These are phyloP conservation scores for Onygena corvina DNA, from an alignment of 2,329 filamentous ascomycete species.

Conservation along the genomic window DNA sequence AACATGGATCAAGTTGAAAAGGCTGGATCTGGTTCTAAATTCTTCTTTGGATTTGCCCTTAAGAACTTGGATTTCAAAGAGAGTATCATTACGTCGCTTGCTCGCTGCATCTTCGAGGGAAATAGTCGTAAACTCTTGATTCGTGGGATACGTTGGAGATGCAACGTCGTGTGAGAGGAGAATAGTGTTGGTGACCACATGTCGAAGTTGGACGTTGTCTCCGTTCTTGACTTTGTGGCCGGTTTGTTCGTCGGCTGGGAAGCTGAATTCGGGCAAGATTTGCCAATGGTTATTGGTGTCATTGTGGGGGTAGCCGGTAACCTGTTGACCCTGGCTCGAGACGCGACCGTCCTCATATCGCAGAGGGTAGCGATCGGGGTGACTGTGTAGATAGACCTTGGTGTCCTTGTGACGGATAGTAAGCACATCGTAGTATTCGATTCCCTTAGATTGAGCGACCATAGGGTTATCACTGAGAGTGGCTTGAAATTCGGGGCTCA, in stretches of 20 bases:
- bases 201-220: constrained; percentile 74
- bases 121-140: constrained; percentile 94
- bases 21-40: constrained; percentile 79
- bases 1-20: constrained; percentile 92
- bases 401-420: constrained; percentile 93
- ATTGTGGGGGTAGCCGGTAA: constrained; percentile 94
- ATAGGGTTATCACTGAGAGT: constrained; percentile 90
- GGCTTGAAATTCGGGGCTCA: constrained; percentile 96
- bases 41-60: constrained; percentile 67
- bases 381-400: constrained; percentile 89
- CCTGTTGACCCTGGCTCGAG: constrained; percentile 93
- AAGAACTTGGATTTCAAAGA: constrained; percentile 88
- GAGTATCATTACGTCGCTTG: constrained; percentile 68
- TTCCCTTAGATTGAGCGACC: constrained; percentile 70
- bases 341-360: constrained; percentile 96
- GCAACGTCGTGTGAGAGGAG: constrained; percentile 94
- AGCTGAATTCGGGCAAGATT: constrained; percentile 55
- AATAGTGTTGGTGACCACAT: constrained; percentile 71
- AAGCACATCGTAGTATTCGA: constrained; percentile 83
- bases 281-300: constrained; percentile 99
- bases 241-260: constrained; percentile 43
- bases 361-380: constrained; percentile 75
- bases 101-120: constrained; percentile 58
- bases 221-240: constrained; percentile 65
- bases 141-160: constrained; percentile 89